A percentile compares a stretch with the other conserved stretches of the same genome.
Evolutionary conservation across 2,329 filamentous ascomycete genomes (phyloP).

Genomic region (Colletotrichum salicis): DNA sequence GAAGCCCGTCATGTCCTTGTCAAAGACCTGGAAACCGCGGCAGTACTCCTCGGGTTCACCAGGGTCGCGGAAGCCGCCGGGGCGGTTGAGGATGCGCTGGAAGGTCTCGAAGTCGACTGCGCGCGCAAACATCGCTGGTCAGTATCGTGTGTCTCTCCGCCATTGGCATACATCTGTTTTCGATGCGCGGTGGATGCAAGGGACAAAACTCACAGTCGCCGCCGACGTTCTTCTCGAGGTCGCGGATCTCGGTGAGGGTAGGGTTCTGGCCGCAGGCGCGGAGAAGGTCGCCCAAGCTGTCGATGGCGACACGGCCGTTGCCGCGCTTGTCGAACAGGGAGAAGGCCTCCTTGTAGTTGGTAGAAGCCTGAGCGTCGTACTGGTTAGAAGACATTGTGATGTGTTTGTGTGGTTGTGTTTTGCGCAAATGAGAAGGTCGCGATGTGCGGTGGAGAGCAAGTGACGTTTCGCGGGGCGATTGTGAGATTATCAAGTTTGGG

Average conservation of each 20-base stretch:
- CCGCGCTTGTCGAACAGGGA: slow-evolving; percentile 99
- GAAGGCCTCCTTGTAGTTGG: slow-evolving; percentile 99
- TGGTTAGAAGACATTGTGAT: slow-evolving; percentile 62
- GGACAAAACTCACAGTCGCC: slow-evolving; percentile 80
- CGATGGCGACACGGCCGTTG: slow-evolving; percentile 87
- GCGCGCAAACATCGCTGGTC: slow-evolving; percentile 29
- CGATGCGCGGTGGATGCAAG: background rate
- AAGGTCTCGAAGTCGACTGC: slow-evolving; percentile 98
- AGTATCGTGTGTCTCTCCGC: background rate
- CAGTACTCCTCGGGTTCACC: slow-evolving; percentile 99
- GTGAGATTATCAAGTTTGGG: background rate
- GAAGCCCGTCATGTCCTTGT: slow-evolving; percentile 98
- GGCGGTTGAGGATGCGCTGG: slow-evolving; percentile 94
- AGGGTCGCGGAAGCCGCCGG: slow-evolving; percentile 96
- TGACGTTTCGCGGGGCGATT: background rate
- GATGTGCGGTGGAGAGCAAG: background rate
- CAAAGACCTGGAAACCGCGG: slow-evolving; percentile 98
- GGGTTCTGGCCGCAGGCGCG: slow-evolving; percentile 98
- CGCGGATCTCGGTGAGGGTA: slow-evolving; percentile 89
- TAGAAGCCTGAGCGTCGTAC: slow-evolving; percentile 73
- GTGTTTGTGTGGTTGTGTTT: background rate
- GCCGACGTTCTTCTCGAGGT: slow-evolving; percentile 90
- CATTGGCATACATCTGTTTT: background rate
- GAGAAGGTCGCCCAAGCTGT: slow-evolving; percentile 90
- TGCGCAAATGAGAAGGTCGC: slow-evolving; percentile 2